A percentile compares a stretch with the other conserved stretches of the same genome.
These are phyloP conservation scores for Cornus suecica DNA, from an alignment of 148 eudicot genomes.

Conservation along the genomic window DNA sequence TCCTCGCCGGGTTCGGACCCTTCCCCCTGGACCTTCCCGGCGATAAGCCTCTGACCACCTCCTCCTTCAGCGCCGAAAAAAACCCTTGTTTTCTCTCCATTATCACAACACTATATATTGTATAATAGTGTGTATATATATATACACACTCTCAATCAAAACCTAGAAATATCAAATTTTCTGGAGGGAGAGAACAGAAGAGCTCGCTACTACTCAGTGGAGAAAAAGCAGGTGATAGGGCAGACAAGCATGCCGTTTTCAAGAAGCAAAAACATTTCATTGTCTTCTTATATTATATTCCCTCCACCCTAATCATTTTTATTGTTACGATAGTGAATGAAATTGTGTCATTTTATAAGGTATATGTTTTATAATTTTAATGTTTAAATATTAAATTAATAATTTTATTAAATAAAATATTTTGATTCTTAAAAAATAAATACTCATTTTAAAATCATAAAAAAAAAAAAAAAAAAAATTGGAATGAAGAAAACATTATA, in stretches of 20 bases:
- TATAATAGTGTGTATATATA: no score
- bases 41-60: constrained; percentile 36
- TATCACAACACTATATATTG: background rate
- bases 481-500: no score
- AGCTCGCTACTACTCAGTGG: background rate
- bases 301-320: no score
- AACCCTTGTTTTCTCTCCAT: constrained; percentile 44
- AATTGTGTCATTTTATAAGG: no score
- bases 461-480: no score
- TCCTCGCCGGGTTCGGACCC: constrained; percentile 8
- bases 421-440: no score
- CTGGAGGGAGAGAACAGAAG: background rate
- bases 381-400: no score
- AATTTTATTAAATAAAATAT: no score
- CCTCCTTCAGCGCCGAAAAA: constrained; percentile 35
- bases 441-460: no score
- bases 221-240: background rate
- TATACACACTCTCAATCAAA: background rate
- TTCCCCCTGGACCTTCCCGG: constrained; percentile 26
- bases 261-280: constrained; percentile 15
- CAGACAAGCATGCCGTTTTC: constrained; percentile 16
- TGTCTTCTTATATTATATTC: background rate
- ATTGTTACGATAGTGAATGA: no score
- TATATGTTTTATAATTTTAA: no score
- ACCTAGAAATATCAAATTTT: background rate